phyloP scores from a whole-genome alignment of 192 early-diverging fungal genomes.

The Entomortierella beljakovae region DNA sequence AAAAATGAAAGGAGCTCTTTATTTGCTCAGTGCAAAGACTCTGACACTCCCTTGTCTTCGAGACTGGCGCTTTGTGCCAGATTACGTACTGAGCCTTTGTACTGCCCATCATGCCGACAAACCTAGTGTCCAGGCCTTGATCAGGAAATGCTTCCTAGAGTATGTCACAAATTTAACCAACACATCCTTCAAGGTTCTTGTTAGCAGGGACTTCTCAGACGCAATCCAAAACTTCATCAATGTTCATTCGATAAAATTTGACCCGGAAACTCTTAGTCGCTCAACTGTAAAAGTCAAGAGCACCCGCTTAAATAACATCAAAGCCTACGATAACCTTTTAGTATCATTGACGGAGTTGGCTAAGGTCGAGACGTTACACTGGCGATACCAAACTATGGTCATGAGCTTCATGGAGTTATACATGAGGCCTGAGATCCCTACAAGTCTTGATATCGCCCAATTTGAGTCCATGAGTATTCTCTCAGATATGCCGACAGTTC shows the following conservation, averaged over 20 bases:
- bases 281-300: slow-evolving; percentile 29
- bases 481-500: slow-evolving; percentile 79
- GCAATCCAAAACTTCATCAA: slow-evolving; percentile 18
- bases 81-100: slow-evolving; percentile 66
- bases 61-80: slow-evolving; percentile 67
- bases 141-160: slow-evolving; percentile 72
- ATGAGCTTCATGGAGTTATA: slow-evolving; percentile 84
- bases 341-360: slow-evolving; percentile 69
- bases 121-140: slow-evolving; percentile 72
- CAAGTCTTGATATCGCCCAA: slow-evolving; percentile 64
- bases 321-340: slow-evolving; percentile 55
- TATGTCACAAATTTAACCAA: slow-evolving; percentile 65
- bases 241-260: slow-evolving; percentile 11
- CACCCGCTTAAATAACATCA: slow-evolving; percentile 43
- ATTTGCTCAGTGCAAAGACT: slow-evolving; percentile 64
- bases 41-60: slow-evolving; percentile 64
- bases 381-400: slow-evolving; percentile 86
- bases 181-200: slow-evolving; percentile 59
- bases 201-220: slow-evolving; percentile 29
- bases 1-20: slow-evolving; percentile 78
- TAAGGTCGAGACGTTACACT: slow-evolving; percentile 73
- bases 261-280: slow-evolving; percentile 25
- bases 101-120: slow-evolving; percentile 77
- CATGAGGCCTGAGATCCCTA: slow-evolving; percentile 68
- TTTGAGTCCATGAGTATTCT: slow-evolving; percentile 71